Evolutionary conservation across 495 filamentous ascomycete genomes (phyloP), one percentile per base, ranked within the genome.

Genomic region (Hypoxylon intermedium): DNA sequence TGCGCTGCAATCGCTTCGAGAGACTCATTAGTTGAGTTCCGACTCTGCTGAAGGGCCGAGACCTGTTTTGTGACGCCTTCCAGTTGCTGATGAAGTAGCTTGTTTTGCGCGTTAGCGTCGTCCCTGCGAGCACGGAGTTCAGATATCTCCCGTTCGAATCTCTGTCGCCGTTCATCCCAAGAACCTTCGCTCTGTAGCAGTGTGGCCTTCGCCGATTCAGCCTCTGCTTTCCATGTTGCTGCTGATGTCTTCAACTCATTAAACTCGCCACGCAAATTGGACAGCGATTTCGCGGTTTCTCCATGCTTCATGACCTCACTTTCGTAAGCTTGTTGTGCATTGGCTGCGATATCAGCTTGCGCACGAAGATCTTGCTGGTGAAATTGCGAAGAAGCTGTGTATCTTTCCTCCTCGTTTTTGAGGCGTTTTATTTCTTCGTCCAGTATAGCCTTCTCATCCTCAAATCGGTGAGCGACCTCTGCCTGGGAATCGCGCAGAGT

Each of bases 241-340:
- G 89, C 77, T 36, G 95, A 83, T 0, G 89, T 86, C 73, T 87
- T 90, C 40, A 98, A 75, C 41, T 92, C 79, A 66, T 95, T 92
- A 71, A 89, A 81, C 61, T 98, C 91, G 6, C 75, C 78, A 33
- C 95, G 89, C 43, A 95, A 76, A 34, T 79, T 81, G 55, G 95
- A 91, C 19, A 98, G 74, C 15, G 84, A 80, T 74, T 91, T 91
- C 1, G 93, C 90, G 12, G 95, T 93, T 56, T 96, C 91, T 2
- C 92, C 93, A 69, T 99, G 95, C 72, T 93, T 96, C 65, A 96
- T 84, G 1, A 98, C 81, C 65, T 98, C 95, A 46, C 82, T 85
- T 70, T 99, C 95, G 65, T 99, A 99, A 58, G 93, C 92, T 61
- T 95, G 87, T 70, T 98, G 95, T 5, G 94, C 92, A 68, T 90